Conservation (phyloP, 2,329 filamentous ascomycete genomes). For the Cytospora schulzeri region DNA sequence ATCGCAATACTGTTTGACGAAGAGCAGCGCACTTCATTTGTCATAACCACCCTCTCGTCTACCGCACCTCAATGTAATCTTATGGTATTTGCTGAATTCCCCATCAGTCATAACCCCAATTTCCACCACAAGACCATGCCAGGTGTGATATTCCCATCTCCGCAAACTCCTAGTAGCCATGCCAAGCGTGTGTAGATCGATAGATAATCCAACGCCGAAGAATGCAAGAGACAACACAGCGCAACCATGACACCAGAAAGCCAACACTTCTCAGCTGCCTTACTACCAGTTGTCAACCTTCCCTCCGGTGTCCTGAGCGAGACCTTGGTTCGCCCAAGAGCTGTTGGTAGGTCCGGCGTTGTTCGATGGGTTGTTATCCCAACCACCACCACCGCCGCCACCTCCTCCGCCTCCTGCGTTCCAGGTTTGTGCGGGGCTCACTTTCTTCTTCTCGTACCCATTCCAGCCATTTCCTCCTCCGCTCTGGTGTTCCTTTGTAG, state of each 20-base stretch:
- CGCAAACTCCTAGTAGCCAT: no score
- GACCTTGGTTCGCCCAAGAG: background rate
- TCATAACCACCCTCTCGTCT: background rate
- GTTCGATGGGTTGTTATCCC: slow-evolving; percentile 14
- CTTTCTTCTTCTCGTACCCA: slow-evolving; percentile 2
- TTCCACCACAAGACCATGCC: background rate
- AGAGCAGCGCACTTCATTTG: no score
- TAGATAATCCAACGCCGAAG: slow-evolving; percentile 1
- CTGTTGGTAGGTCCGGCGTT: slow-evolving; percentile 13
- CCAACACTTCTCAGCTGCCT: slow-evolving; percentile 8
- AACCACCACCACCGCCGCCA: background rate
- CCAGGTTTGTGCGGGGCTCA: background rate
- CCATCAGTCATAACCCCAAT: background rate
- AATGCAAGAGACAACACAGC: background rate
- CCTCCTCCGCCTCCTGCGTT: background rate
- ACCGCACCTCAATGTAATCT: background rate
- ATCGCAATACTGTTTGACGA: background rate
- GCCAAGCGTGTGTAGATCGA: background rate
- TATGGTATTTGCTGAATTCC: background rate
- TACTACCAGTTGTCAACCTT: slow-evolving; percentile 21
- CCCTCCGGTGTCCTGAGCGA: slow-evolving; percentile 19
- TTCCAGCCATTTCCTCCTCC: background rate
- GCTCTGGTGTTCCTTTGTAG: background rate
- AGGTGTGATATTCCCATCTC: background rate
- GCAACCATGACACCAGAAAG: slow-evolving; percentile 7